These are phyloP conservation scores for Fusarium longipes DNA, from an alignment of 2,329 filamentous ascomycete species.

Conservation along the genomic window DNA sequence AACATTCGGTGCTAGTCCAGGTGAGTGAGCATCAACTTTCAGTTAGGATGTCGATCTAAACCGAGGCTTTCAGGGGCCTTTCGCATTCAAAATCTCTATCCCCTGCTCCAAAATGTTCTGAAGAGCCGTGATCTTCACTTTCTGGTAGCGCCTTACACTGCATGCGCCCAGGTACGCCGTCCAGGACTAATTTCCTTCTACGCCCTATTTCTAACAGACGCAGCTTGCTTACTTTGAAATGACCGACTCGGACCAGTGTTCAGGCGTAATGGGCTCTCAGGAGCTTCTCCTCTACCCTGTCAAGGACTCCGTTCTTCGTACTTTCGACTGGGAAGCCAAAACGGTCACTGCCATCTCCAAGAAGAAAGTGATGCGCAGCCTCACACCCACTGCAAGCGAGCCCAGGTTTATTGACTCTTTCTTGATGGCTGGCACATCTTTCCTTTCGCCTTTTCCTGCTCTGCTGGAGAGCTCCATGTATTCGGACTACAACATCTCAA, in stretches of 20 bases:
- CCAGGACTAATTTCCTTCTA: not conserved
- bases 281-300: slow-evolving; percentile 89
- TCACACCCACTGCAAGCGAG: slow-evolving; percentile 72
- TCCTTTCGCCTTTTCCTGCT: slow-evolving; percentile 82
- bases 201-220: slow-evolving; percentile 26
- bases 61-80: slow-evolving; percentile 69
- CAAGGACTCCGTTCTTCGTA: slow-evolving; percentile 75
- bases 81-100: slow-evolving; percentile 77
- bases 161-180: slow-evolving; percentile 79
- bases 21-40: slow-evolving; percentile 57
- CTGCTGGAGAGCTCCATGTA: slow-evolving; percentile 70
- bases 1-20: slow-evolving; percentile 82
- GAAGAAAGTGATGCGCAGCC: slow-evolving; percentile 74
- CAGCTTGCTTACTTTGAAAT: slow-evolving; percentile 84
- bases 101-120: slow-evolving; percentile 80
- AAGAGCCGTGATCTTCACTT: slow-evolving; percentile 77
- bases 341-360: slow-evolving; percentile 73
- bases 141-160: slow-evolving; percentile 86
- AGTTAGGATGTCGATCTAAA: slow-evolving; percentile 43
- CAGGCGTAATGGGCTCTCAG: slow-evolving; percentile 84
- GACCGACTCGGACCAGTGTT: slow-evolving; percentile 73
- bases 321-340: slow-evolving; percentile 75
- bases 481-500: slow-evolving; percentile 71
- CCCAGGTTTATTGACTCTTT: slow-evolving; percentile 85
- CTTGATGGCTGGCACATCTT: slow-evolving; percentile 84